Percentiles rank a stretch among this genome's conserved stretches.
Evolutionary conservation across 1,139 yeast genomes (phyloP).

Genomic region (Geotrichum aggregatum): DNA sequence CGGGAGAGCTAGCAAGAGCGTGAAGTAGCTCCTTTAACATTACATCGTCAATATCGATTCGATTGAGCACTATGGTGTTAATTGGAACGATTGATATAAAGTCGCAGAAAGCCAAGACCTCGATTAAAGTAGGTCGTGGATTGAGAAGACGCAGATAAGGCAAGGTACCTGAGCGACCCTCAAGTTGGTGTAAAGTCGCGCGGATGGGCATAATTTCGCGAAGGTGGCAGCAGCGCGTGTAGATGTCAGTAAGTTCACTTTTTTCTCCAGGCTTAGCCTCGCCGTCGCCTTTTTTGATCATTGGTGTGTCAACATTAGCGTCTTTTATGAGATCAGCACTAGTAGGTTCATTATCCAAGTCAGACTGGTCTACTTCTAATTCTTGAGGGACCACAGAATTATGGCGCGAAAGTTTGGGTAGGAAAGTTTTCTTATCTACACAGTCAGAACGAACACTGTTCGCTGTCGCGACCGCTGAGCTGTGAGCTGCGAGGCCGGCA

Average conservation of each 20-base stretch:
- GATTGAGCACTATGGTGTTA: conserved; percentile 72
- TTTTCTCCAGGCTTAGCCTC: not conserved
- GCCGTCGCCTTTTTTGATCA: conserved; percentile 1
- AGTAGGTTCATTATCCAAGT: conserved; percentile 23
- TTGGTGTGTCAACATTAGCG: conserved; percentile 28
- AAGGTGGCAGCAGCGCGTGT: conserved; percentile 88
- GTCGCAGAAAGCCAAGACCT: conserved; percentile 81
- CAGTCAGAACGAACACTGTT: conserved; percentile 26
- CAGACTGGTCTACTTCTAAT: not conserved
- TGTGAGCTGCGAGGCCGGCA: conserved; percentile 36
- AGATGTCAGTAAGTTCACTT: conserved; percentile 60
- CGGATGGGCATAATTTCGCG: conserved; percentile 91
- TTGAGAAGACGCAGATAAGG: conserved; percentile 74
- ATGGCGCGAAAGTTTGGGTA: conserved; percentile 1
- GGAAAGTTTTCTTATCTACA: conserved; percentile 13
- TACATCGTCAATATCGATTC: conserved; percentile 71
- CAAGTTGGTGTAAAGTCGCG: conserved; percentile 79
- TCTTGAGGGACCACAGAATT: not conserved
- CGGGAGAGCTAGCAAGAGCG: conserved; percentile 56
- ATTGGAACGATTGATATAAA: conserved; percentile 82
- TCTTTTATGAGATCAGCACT: not conserved
- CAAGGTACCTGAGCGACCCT: conserved; percentile 68
- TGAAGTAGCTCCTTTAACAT: conserved; percentile 66
- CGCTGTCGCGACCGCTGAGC: conserved; percentile 36
- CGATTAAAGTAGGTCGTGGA: conserved; percentile 88